Evolutionary conservation across 345 rosid species (phyloP), one percentile per base, ranked within the genome.

Genomic region (Lepidium didymum): DNA sequence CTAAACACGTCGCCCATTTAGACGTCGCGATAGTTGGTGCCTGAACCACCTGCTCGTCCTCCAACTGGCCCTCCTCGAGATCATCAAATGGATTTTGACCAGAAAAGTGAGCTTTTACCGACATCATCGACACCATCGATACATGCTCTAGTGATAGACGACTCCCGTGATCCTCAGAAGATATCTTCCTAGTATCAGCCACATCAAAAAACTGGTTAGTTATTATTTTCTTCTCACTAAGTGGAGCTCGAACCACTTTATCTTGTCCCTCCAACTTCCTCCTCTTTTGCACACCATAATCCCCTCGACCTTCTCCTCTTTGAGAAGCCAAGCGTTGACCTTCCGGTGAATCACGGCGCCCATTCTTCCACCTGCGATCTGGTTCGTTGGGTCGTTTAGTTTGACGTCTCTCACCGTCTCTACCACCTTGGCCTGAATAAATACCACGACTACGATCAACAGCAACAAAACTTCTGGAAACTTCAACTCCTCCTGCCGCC

Each of bases 401-500:
- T 21, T 65, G 72, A 38, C 65, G 75, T 52, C 65, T 62, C 4
- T 68, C 74, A 49, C 47, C 74, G n/a, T 68, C 60, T 23, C 65
- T 51, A 59, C 47, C 68, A 66, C 67, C 77, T 3, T 73, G 72
- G 27, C 70, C 70, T 44, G 74, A 68, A 45, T 65, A 62, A 59
- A 64, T 29, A 40, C 43, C 71, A 76, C 51, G 72, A 59, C 49
- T 40, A 74, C 60, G 56, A 67, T 67, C 77, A 67, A 66, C 81
- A 18, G 16, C 63, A 46, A 67, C 81, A 50, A 72, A 75, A 54
- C 82, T 80, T 69, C 81, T 77, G 21, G 83, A 80, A 53, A 86
- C 81, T 70, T 72, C 79, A 16, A 78, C 56, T 54, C 86, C 83
- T 64, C 96, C 92, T 86, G 92, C 77, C 78, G 92, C 92, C 96